Evolutionary conservation across 441 rosid species (phyloP).

Genomic region (Raphanus hybrid): DNA sequence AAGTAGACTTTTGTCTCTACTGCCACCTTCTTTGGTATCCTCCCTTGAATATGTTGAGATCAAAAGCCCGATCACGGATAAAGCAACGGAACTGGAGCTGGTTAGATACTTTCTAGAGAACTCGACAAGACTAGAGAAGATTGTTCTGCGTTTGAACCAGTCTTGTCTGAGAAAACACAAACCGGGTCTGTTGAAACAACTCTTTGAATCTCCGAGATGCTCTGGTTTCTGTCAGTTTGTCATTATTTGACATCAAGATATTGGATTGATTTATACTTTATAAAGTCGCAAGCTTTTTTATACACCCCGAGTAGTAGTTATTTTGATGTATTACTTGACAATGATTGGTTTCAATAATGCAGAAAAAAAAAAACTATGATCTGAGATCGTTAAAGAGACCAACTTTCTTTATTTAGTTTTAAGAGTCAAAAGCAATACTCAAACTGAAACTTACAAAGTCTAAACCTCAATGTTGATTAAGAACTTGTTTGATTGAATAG

Average conservation of each 20-base stretch:
- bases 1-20: conserved; percentile 9
- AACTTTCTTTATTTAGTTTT: too few relatives aligned
- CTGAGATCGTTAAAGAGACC: background rate
- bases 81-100: conserved; percentile 24
- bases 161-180: background rate
- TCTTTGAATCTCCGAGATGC: conserved; percentile 15
- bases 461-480: background rate
- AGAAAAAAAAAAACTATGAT: background rate
- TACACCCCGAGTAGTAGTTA: background rate
- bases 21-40: background rate
- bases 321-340: background rate
- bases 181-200: conserved; percentile 23
- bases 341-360: background rate
- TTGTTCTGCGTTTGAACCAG: conserved; percentile 21
- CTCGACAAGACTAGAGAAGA: conserved; percentile 13
- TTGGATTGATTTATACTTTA: too few relatives aligned
- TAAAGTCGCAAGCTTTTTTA: background rate
- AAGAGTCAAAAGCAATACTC: background rate
- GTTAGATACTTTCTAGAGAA: conserved; percentile 25
- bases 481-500: too few relatives aligned
- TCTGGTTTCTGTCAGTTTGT: conserved; percentile 25
- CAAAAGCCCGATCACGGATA: background rate
- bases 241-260: background rate
- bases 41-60: conserved; percentile 23
- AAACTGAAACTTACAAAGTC: conserved; percentile 19